These are phyloP conservation scores for Wickerhamomyces alni DNA, from an alignment of 805 yeast species.

Conservation along the genomic window DNA sequence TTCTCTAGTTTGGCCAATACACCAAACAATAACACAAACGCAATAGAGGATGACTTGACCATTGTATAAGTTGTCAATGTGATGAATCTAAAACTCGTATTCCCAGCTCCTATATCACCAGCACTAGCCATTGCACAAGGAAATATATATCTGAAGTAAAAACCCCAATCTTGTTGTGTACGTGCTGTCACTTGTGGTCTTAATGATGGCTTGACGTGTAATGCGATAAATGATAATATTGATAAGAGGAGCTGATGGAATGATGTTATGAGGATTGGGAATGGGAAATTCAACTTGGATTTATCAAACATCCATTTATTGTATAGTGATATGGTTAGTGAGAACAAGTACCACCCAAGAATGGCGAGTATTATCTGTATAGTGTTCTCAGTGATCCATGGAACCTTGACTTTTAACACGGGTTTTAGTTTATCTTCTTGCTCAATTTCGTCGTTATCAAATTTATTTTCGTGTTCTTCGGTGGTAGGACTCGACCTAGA, in stretches of 20 bases:
- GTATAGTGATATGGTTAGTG: slow-evolving; percentile 67
- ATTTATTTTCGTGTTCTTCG: no score
- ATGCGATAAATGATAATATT: slow-evolving; percentile 29
- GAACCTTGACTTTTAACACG: background rate
- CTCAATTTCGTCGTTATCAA: background rate
- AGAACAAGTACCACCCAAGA: slow-evolving; percentile 64
- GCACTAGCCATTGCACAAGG: slow-evolving; percentile 89
- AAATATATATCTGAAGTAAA: slow-evolving; percentile 49
- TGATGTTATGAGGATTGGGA: slow-evolving; percentile 80
- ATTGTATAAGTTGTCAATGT: slow-evolving; percentile 85
- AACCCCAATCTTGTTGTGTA: slow-evolving; percentile 22
- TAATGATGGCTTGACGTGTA: slow-evolving; percentile 13
- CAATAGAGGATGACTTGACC: slow-evolving; percentile 83
- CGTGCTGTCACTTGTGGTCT: slow-evolving; percentile 3
- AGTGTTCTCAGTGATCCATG: slow-evolving; percentile 9
- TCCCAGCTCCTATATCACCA: slow-evolving; percentile 92
- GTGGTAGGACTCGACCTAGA: background rate
- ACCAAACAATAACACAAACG: slow-evolving; percentile 87
- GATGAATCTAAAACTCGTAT: slow-evolving; percentile 72
- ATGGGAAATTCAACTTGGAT: slow-evolving; percentile 66
- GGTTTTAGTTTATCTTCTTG: background rate
- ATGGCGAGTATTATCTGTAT: slow-evolving; percentile 16
- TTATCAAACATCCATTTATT: slow-evolving; percentile 96
- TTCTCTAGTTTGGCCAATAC: slow-evolving; percentile 73
- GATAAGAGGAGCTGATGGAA: slow-evolving; percentile 79